Conservation (phyloP, 495 filamentous ascomycete genomes). For the Talaromyces wortmannii region DNA sequence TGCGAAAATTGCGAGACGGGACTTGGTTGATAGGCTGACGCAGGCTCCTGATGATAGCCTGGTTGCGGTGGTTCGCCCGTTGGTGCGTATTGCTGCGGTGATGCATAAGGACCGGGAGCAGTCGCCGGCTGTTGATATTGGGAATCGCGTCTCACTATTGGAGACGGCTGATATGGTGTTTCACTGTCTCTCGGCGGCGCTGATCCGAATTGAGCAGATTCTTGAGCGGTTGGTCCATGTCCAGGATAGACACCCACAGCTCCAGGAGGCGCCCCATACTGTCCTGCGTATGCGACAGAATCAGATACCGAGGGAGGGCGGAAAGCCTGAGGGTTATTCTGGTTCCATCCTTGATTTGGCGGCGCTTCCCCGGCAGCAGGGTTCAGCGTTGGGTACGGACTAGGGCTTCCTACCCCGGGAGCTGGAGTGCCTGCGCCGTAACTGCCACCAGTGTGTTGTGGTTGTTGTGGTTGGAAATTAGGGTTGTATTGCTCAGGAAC, state of each 20-base stretch:
- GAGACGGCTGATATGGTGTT: slow-evolving; percentile 20
- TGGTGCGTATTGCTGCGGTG: slow-evolving; percentile 1
- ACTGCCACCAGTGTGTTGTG: slow-evolving; percentile 10
- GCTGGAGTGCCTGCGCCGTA: slow-evolving; percentile 20
- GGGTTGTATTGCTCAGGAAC: slow-evolving; percentile 36
- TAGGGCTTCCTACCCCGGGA: slow-evolving; percentile 2
- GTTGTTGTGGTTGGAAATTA: slow-evolving; percentile 1
- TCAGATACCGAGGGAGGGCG: slow-evolving; percentile 18
- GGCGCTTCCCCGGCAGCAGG: slow-evolving; percentile 13
- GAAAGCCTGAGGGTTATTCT: slow-evolving; percentile 11
- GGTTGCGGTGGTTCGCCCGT: slow-evolving; percentile 21
- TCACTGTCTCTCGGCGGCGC: slow-evolving; percentile 20
- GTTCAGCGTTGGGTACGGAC: slow-evolving; percentile 12
- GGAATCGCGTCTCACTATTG: slow-evolving; percentile 15
- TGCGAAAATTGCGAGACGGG: slow-evolving; percentile 18
- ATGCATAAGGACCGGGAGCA: not conserved
- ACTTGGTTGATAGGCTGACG: slow-evolving; percentile 21
- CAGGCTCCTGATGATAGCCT: slow-evolving; percentile 16
- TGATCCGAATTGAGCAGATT: slow-evolving; percentile 7
- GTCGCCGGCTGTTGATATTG: slow-evolving; percentile 20
- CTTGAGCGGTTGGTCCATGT: slow-evolving; percentile 15
- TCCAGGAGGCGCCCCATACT: slow-evolving; percentile 13
- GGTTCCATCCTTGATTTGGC: slow-evolving; percentile 4
- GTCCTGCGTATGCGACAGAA: slow-evolving; percentile 11
- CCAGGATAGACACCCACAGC: slow-evolving; percentile 25